Evolutionary conservation across 2,329 filamentous ascomycete genomes (phyloP).

Genomic region (Colletotrichum viniferum): DNA sequence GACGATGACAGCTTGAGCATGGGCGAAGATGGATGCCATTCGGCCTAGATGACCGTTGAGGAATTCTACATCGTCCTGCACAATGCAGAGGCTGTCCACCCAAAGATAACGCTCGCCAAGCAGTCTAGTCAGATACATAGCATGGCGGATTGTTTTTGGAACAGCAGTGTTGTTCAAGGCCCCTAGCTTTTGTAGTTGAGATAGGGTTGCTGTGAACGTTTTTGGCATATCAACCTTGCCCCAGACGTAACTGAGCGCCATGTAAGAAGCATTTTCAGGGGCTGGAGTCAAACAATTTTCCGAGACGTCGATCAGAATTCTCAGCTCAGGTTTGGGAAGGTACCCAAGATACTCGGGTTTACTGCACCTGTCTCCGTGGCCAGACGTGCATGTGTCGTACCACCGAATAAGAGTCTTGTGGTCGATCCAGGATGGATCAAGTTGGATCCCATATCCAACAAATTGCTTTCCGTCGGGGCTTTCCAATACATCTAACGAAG

Average conservation of each 20-base stretch:
- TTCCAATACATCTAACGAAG: not conserved
- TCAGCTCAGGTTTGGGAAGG: not conserved
- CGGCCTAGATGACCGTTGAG: not conserved
- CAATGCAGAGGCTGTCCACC: not conserved
- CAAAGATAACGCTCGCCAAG: not conserved
- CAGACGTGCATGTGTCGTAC: not conserved
- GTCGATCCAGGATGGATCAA: not conserved
- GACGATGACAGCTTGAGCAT: not conserved
- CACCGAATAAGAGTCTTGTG: not conserved
- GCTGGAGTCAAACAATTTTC: not conserved
- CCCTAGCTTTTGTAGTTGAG: not conserved
- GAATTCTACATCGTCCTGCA: not conserved
- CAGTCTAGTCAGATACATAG: not conserved
- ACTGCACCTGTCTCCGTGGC: not conserved
- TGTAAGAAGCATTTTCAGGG: not conserved
- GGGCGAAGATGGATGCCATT: not conserved
- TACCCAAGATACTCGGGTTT: not conserved
- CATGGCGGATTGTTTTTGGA: not conserved
- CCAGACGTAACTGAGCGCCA: not conserved
- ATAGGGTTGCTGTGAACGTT: not conserved
- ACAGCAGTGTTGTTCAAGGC: not conserved
- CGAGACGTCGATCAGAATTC: not conserved
- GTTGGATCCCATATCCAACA: not conserved
- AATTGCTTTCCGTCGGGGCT: not conserved
- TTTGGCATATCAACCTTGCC: not conserved